Base-by-base conservation (phyloP, 1,284 basidiomycete genomes). In the Apiotrichum gracile region DNA sequence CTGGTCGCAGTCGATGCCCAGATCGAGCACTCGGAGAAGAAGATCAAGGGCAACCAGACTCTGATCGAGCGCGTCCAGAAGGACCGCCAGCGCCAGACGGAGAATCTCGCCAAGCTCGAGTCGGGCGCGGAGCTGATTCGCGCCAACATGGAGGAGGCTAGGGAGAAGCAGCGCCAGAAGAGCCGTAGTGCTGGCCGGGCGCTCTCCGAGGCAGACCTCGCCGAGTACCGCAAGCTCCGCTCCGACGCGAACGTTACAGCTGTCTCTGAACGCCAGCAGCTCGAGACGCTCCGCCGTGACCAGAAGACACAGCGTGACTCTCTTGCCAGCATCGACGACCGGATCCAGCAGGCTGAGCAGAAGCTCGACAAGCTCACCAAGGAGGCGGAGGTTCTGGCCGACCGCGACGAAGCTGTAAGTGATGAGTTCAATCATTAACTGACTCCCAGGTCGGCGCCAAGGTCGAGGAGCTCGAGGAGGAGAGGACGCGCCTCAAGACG, bases 231-330 rank as follows among this genome's bases (percentile, higher is more conserved):
- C 35, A 77, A 81, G 67, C 77, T 96, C 19, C 68, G 67, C 19
- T 57, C 66, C 12, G 52, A 61, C n/a, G 86, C 91, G 7, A 88
- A 85, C 57, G 76, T 86, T 2, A 81, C 86, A 39, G 91, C 88
- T 0, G 84, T 92, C 1, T 81, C 85, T 33, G 92, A 97, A 70
- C 86, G 96, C 1, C 91, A 96, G 68, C 80, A 85, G 22, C 80
- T 96, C 5, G 90, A 93, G 60, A 82, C 82, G 0, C 79, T 93
- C 2, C 80, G 79, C n/a, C 84, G 91, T 55, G 89, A 97, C 52
- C 85, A 87, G 64, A 91, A 92, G 71, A 85, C 83, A 1, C 72
- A 84, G 2, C 73, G 78, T 7, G 83, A 90, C 34, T 79, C 83
- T 1, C 78, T 91, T 10, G 68, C 75, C 0, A 71, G 70, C 5